These are phyloP conservation scores for Excoecaria agallocha DNA, from an alignment of 345 rosid species.

Conservation along the genomic window DNA sequence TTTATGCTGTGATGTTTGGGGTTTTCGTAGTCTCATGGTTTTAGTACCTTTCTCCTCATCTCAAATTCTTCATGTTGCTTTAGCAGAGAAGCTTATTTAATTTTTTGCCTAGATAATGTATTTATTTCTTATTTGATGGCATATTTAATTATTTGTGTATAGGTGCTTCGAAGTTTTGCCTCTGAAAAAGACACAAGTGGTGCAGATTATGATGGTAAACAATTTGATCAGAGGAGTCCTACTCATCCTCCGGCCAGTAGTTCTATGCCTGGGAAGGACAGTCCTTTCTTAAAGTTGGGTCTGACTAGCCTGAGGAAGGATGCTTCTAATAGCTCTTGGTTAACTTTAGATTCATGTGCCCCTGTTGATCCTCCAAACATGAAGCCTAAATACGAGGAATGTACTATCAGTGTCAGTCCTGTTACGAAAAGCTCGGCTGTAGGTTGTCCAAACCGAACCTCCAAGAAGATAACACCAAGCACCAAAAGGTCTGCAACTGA, in stretches of 20 bases:
- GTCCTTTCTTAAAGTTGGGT: slow-evolving; percentile 33
- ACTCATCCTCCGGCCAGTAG: slow-evolving; percentile 6
- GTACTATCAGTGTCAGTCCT: slow-evolving; percentile 22
- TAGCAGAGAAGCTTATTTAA: too few species aligned
- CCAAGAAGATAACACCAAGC: slow-evolving; percentile 40
- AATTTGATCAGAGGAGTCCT: slow-evolving; percentile 7
- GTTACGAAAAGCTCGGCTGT: slow-evolving; percentile 26
- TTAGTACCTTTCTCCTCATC: too few species aligned
- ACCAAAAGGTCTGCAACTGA: slow-evolving; percentile 28
- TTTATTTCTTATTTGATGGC: slow-evolving; percentile 7
- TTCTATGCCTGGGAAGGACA: slow-evolving; percentile 19
- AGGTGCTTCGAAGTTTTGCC: slow-evolving; percentile 41
- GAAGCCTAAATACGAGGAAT: slow-evolving; percentile 36
- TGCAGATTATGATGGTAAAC: slow-evolving; percentile 37
- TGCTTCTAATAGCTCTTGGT: slow-evolving; percentile 53
- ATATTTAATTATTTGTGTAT: slow-evolving; percentile 23
- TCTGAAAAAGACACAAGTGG: slow-evolving; percentile 26
- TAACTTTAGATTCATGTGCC: slow-evolving; percentile 66
- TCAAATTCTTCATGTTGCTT: too few species aligned
- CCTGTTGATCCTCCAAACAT: slow-evolving; percentile 24
- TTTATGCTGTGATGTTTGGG: too few species aligned
- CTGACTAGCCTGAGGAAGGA: slow-evolving; percentile 41
- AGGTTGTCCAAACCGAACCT: slow-evolving; percentile 39
- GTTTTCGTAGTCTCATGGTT: background rate
- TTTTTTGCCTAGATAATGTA: background rate